phyloP scores from a whole-genome alignment of 2,329 filamentous ascomycete genomes.

The Fusarium armeniacum region DNA sequence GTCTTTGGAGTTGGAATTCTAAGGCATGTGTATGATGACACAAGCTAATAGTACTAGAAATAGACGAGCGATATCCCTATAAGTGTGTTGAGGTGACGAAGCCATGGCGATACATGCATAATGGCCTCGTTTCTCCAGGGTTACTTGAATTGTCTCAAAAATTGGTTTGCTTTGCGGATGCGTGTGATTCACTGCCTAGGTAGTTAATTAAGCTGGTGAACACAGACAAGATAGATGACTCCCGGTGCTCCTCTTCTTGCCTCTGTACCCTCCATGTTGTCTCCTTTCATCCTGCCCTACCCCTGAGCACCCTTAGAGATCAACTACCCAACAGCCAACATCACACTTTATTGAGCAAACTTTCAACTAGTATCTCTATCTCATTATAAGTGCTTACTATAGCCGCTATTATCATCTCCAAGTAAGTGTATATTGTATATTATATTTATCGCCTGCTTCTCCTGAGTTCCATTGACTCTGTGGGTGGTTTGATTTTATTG shows the following conservation, averaged over 20 bases:
- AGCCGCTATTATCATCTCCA: neutral
- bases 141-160: too few relatives aligned
- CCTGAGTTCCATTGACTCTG: neutral
- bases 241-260: neutral
- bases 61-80: constrained; percentile 39
- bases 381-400: neutral
- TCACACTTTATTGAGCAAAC: neutral
- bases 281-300: neutral
- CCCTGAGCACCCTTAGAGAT: neutral
- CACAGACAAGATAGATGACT: neutral
- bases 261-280: neutral
- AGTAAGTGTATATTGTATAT: neutral
- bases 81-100: neutral
- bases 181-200: neutral
- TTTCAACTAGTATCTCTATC: neutral
- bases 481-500: neutral
- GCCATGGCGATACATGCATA: neutral
- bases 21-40: constrained; percentile 43
- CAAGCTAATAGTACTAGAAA: constrained; percentile 40
- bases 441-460: neutral
- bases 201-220: neutral
- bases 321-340: neutral
- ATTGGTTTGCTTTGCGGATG: too few relatives aligned
- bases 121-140: neutral
- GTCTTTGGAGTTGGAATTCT: constrained; percentile 36